A percentile compares a stretch with the other conserved stretches of the same genome.
Evolutionary conservation across 345 rosid species (phyloP).

Genomic region (Adansonia digitata): DNA sequence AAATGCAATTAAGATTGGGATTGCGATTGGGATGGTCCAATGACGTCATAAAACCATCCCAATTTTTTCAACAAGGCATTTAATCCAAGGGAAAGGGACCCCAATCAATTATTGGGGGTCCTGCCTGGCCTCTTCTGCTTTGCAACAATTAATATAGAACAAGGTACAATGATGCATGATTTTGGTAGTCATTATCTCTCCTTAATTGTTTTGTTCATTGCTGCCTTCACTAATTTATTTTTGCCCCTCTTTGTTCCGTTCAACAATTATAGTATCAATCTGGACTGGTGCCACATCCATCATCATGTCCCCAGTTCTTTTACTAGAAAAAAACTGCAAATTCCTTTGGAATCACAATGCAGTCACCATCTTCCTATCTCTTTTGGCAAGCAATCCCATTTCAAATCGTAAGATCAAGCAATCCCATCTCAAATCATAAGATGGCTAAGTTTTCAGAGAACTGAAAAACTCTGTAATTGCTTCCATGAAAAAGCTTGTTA

Average conservation of each 20-base stretch:
- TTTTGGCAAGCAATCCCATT: background rate
- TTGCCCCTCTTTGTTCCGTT: background rate
- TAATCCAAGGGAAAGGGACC: background rate
- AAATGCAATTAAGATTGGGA: background rate
- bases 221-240: background rate
- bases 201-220: background rate
- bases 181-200: background rate
- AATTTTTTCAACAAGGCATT: conserved; percentile 12
- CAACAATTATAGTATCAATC: background rate
- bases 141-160: conserved; percentile 1
- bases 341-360: background rate
- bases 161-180: background rate
- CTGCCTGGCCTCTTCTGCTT: background rate
- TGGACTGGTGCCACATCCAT: background rate
- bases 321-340: background rate
- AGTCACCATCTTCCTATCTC: background rate
- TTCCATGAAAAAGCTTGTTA: background rate
- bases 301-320: conserved; percentile 3
- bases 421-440: background rate
- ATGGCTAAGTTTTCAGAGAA: background rate
- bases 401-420: background rate
- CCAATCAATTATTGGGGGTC: conserved; percentile 21
- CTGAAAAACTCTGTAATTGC: background rate
- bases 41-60: background rate
- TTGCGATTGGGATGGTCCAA: background rate